phyloP scores from a whole-genome alignment of 306 rosid genomes.

The Castanea mollissima region DNA sequence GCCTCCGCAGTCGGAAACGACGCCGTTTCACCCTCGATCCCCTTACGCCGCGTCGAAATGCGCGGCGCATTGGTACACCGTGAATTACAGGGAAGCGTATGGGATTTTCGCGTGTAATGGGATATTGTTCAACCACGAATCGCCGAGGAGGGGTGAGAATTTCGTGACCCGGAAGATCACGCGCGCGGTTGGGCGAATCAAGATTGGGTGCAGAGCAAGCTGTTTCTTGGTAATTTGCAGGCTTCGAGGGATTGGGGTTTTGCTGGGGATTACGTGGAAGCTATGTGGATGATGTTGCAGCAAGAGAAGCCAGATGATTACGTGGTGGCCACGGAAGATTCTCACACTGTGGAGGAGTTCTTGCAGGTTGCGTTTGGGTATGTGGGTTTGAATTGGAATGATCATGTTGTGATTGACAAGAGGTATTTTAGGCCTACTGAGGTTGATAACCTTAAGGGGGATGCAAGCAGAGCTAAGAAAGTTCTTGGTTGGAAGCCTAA shows the following conservation, averaged over 20 bases:
- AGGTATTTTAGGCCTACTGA: constrained; percentile 85
- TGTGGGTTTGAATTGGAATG: constrained; percentile 84
- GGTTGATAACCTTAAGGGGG: constrained; percentile 93
- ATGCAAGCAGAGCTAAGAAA: constrained; percentile 72
- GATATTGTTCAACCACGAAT: constrained; percentile 88
- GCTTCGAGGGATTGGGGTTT: constrained; percentile 99
- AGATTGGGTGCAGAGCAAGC: constrained; percentile 86
- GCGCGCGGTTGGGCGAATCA: constrained; percentile 90
- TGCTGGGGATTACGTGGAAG: constrained; percentile 95
- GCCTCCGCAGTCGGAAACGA: constrained; percentile 79
- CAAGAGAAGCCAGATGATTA: constrained; percentile 93
- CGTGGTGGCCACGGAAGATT: constrained; percentile 94
- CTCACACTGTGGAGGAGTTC: constrained; percentile 94
- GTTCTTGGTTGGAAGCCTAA: constrained; percentile 93
- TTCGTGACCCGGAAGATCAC: constrained; percentile 95
- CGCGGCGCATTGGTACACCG: constrained; percentile 99
- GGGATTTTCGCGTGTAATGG: constrained; percentile 91
- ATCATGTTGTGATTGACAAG: constrained; percentile 83
- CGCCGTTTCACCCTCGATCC: constrained; percentile 95
- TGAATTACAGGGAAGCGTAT: constrained; percentile 92
- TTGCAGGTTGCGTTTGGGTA: constrained; percentile 78
- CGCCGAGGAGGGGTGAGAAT: constrained; percentile 90
- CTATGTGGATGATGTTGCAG: constrained; percentile 99
- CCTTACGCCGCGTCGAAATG: constrained; percentile 94
- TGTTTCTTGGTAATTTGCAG: constrained; percentile 76